Evolutionary conservation across 371 early-diverging fungal genomes (phyloP).

Genomic region (Rhizopus sp.): DNA sequence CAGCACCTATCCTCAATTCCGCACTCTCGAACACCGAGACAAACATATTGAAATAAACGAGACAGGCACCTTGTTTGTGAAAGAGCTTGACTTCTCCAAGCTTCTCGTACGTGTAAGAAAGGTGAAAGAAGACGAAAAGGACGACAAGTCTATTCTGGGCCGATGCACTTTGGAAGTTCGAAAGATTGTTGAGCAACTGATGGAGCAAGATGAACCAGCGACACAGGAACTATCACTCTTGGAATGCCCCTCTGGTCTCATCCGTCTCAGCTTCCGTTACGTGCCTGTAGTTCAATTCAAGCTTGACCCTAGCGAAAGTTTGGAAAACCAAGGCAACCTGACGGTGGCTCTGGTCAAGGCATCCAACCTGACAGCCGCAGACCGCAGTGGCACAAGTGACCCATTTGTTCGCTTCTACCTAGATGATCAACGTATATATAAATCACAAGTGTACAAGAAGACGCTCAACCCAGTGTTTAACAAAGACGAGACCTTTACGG

Average conservation of each 20-base stretch:
- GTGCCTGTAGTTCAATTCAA: slow-evolving; percentile 47
- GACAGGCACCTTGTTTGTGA: slow-evolving; percentile 49
- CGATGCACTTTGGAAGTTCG: slow-evolving; percentile 29
- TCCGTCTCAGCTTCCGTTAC: slow-evolving; percentile 41
- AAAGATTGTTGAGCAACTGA: slow-evolving; percentile 27
- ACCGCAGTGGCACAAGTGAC: slow-evolving; percentile 73
- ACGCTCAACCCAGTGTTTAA: slow-evolving; percentile 79
- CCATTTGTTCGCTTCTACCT: slow-evolving; percentile 79
- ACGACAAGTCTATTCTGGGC: slow-evolving; percentile 27
- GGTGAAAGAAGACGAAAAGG: slow-evolving; percentile 39
- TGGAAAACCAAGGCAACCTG: slow-evolving; percentile 54
- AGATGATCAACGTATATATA: slow-evolving; percentile 77
- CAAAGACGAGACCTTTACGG: slow-evolving; percentile 70
- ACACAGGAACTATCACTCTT: slow-evolving; percentile 28
- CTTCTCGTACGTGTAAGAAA: slow-evolving; percentile 36
- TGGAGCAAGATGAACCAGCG: slow-evolving; percentile 19
- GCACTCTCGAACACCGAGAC: slow-evolving; percentile 44
- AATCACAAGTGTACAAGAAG: slow-evolving; percentile 80
- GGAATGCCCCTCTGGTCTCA: slow-evolving; percentile 33
- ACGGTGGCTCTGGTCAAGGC: slow-evolving; percentile 49
- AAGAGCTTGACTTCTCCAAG: slow-evolving; percentile 52
- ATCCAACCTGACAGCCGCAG: slow-evolving; percentile 47
- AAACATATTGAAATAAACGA: slow-evolving; percentile 38
- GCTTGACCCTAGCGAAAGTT: slow-evolving; percentile 47
- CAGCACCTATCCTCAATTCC: slow-evolving; percentile 46